phyloP scores from a whole-genome alignment of 2,329 filamentous ascomycete species.

The Botrytis porri region DNA sequence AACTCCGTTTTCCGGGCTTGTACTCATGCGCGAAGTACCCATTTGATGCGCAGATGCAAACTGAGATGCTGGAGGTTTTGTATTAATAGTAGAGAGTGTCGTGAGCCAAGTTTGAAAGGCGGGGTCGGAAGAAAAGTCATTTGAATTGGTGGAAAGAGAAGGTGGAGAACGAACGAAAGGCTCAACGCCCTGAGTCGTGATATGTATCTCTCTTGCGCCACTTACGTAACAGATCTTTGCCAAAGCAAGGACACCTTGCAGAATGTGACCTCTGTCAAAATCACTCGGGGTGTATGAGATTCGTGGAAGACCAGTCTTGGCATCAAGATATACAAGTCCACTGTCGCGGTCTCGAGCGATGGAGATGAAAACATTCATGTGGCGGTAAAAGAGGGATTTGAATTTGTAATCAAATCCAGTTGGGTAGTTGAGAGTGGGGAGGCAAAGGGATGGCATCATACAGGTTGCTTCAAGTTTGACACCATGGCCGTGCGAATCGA shows the following conservation, averaged over 20 bases:
- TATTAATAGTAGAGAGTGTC: conserved; percentile 14
- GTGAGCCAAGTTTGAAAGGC: conserved; percentile 61
- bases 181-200: conserved; percentile 58
- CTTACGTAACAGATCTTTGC: conserved; percentile 75
- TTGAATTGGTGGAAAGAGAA: neutral
- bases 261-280: conserved; percentile 68
- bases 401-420: conserved; percentile 69
- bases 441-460: conserved; percentile 67
- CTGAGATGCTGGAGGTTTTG: conserved; percentile 27
- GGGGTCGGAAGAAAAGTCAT: conserved; percentile 46
- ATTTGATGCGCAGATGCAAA: conserved; percentile 78
- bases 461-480: conserved; percentile 73
- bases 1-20: conserved; percentile 47
- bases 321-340: conserved; percentile 72
- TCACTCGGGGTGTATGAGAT: conserved; percentile 69
- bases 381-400: conserved; percentile 63
- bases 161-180: conserved; percentile 50
- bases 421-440: conserved; percentile 65
- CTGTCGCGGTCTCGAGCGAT: conserved; percentile 73
- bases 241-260: conserved; percentile 68
- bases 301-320: conserved; percentile 59
- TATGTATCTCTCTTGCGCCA: conserved; percentile 77
- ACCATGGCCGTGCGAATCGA: conserved; percentile 78
- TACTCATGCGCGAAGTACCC: conserved; percentile 72
- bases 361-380: conserved; percentile 69